Evolutionary conservation across 2,329 filamentous ascomycete genomes (phyloP).

Genomic region (Aspergillus thermomutatus): DNA sequence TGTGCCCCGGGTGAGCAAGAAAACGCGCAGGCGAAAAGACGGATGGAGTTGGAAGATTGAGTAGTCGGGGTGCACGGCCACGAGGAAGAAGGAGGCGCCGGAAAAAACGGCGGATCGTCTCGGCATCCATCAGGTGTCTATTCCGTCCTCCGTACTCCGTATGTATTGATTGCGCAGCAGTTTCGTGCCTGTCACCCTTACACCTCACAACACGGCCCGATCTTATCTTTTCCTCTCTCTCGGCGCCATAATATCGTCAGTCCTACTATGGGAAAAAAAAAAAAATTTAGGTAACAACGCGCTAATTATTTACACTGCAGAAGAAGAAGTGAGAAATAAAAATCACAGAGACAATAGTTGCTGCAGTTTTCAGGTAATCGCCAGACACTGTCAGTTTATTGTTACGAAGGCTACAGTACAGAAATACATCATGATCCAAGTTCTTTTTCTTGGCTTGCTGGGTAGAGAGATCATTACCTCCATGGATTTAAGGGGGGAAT

Average conservation of each 20-base stretch:
- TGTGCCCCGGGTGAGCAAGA: neutral
- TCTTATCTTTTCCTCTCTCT: conserved; percentile 17
- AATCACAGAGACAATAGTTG: too few species aligned
- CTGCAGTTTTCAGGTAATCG: neutral
- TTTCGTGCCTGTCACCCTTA: neutral
- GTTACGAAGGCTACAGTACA: neutral
- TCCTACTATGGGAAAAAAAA: neutral
- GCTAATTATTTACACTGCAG: neutral
- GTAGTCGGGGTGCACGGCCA: neutral
- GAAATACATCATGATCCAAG: too few species aligned
- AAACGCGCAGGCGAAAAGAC: neutral
- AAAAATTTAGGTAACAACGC: neutral
- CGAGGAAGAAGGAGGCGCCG: conserved; percentile 15
- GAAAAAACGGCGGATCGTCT: conserved; percentile 37
- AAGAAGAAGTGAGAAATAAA: too few species aligned
- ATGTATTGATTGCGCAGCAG: neutral
- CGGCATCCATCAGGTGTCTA: conserved; percentile 21
- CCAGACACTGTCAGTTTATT: neutral
- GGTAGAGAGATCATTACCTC: neutral
- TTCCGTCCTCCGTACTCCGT: neutral
- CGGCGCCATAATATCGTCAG: neutral
- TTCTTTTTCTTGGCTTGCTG: neutral
- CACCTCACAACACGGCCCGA: conserved; percentile 16
- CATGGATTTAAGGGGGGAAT: neutral
- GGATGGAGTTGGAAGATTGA: neutral